phyloP scores from a whole-genome alignment of 192 early-diverging fungal genomes.

The Entomortierella lignicola region DNA sequence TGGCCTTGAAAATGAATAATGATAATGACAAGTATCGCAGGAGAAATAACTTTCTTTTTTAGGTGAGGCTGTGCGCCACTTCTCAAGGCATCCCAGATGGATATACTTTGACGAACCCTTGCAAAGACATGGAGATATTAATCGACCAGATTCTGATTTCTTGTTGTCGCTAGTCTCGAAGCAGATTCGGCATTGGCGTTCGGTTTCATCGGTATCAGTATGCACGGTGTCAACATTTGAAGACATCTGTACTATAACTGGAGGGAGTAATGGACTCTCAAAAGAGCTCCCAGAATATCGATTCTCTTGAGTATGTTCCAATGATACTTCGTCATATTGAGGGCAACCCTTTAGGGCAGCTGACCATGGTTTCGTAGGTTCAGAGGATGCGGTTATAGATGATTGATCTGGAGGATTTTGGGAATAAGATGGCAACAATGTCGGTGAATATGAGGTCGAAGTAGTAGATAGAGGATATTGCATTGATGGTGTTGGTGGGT shows the following conservation, averaged over 20 bases:
- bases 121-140: conserved; percentile 47
- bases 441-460: background rate
- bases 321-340: too few relatives aligned
- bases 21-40: conserved; percentile 47
- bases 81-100: conserved; percentile 34
- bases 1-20: conserved; percentile 34
- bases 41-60: conserved; percentile 8
- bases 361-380: background rate
- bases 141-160: background rate
- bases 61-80: conserved; percentile 25
- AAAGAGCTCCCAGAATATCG: too few relatives aligned
- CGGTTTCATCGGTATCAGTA: background rate
- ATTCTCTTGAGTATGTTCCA: too few relatives aligned
- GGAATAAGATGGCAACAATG: background rate
- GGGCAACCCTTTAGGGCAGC: too few relatives aligned
- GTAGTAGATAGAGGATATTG: too few relatives aligned
- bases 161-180: conserved; percentile 32
- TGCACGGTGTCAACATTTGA: background rate
- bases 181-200: conserved; percentile 45
- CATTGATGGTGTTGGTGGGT: too few relatives aligned
- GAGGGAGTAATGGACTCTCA: too few relatives aligned
- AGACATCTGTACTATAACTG: background rate
- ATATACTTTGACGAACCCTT: conserved; percentile 44
- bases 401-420: background rate
- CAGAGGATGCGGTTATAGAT: background rate